Evolutionary conservation across 1,284 basidiomycete genomes (phyloP).

Genomic region (Wolfiporia cocos): DNA sequence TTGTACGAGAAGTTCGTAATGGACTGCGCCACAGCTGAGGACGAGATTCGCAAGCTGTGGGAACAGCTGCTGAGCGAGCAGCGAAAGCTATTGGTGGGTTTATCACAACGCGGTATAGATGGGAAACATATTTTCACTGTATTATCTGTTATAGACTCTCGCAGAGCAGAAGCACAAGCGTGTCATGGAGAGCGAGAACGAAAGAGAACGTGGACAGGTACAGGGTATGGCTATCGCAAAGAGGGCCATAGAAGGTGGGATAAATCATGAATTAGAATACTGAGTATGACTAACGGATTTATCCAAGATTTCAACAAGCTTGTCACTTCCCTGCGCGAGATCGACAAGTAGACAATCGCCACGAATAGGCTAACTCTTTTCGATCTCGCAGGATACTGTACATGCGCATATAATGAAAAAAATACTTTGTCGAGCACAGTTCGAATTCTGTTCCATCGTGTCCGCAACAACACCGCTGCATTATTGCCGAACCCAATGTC

Average conservation of each 20-base stretch:
- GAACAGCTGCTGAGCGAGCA: constrained; percentile 17
- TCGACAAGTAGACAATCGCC: neutral
- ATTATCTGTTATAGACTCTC: constrained; percentile 7
- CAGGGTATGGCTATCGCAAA: constrained; percentile 24
- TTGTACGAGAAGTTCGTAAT: constrained; percentile 21
- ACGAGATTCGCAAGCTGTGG: constrained; percentile 22
- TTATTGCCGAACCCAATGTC: no score
- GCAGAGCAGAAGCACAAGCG: constrained; percentile 14
- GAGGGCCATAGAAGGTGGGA: constrained; percentile 24
- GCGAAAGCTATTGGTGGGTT: constrained; percentile 14
- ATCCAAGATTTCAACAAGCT: constrained; percentile 8
- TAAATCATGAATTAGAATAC: no score
- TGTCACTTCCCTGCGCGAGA: constrained; percentile 6
- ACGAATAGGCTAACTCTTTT: no score
- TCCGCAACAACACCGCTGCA: no score
- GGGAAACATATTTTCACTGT: neutral
- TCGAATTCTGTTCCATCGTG: no score
- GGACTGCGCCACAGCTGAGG: constrained; percentile 21
- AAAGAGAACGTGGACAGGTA: constrained; percentile 22
- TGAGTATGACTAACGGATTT: neutral
- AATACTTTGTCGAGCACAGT: no score
- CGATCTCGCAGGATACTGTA: no score
- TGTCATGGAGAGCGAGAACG: constrained; percentile 14
- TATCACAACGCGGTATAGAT: neutral
- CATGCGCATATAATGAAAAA: no score